Evolutionary conservation across 768 basidiomycete species (phyloP).

Genomic region (Artomyces pyxidatus): DNA sequence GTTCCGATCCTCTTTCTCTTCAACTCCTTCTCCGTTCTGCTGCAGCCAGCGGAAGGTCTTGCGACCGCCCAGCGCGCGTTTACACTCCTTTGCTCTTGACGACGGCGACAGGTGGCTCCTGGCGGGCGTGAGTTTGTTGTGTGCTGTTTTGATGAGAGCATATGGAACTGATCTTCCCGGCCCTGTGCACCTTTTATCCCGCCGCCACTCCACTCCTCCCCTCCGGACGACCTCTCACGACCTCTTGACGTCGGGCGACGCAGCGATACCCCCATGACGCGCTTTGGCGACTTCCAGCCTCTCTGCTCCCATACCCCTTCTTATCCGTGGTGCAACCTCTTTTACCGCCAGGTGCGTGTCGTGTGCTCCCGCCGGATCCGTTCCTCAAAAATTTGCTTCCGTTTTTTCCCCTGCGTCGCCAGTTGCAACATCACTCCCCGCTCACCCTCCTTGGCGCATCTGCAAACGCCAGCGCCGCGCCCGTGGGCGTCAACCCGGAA

Average conservation of each 20-base stretch:
- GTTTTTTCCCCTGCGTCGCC: slow-evolving; percentile 14
- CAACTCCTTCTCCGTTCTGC: too few relatives aligned
- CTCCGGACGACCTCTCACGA: background rate
- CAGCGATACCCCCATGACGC: slow-evolving; percentile 31
- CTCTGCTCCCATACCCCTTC: slow-evolving; percentile 66
- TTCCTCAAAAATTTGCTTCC: slow-evolving; percentile 1
- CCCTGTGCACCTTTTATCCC: background rate
- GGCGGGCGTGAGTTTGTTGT: background rate
- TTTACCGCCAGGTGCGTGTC: slow-evolving; percentile 70
- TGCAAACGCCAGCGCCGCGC: slow-evolving; percentile 42
- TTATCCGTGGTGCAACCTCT: slow-evolving; percentile 92
- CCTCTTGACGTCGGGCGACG: background rate
- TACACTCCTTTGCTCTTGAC: too few relatives aligned
- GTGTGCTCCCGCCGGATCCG: slow-evolving; percentile 9
- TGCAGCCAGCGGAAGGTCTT: too few relatives aligned
- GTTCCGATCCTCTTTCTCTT: too few relatives aligned
- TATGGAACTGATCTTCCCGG: background rate
- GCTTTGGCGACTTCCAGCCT: slow-evolving; percentile 66
- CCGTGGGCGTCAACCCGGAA: slow-evolving; percentile 72
- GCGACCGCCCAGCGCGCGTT: too few relatives aligned
- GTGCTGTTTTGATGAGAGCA: background rate
- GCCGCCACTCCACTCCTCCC: background rate
- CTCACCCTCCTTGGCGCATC: slow-evolving; percentile 34
- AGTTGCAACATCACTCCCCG: slow-evolving; percentile 26
- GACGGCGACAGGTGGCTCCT: background rate